Evolutionary conservation across 2,329 filamentous ascomycete genomes (phyloP).

Genomic region (Aspergillus sp.): DNA sequence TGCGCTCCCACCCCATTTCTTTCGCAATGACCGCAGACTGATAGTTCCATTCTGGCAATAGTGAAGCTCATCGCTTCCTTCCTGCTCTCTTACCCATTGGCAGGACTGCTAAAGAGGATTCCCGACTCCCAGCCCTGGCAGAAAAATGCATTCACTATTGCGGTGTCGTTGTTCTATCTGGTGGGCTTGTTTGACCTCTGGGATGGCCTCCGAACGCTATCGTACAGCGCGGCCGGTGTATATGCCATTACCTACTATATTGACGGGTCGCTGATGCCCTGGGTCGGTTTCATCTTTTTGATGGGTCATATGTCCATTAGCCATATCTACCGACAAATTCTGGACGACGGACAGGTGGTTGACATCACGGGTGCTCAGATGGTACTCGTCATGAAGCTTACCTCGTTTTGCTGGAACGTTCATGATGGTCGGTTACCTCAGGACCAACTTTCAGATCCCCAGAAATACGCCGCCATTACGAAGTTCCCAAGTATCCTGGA

Average conservation of each 20-base stretch:
- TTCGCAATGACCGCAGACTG: neutral
- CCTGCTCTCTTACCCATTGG: constrained; percentile 87
- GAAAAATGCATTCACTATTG: constrained; percentile 86
- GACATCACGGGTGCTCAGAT: constrained; percentile 96
- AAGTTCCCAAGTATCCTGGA: constrained; percentile 75
- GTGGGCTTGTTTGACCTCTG: constrained; percentile 92
- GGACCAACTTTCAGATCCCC: constrained; percentile 77
- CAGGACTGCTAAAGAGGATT: constrained; percentile 82
- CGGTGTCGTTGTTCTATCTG: constrained; percentile 82
- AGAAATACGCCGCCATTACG: constrained; percentile 76
- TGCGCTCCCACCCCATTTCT: constrained; percentile 13
- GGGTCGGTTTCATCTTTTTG: constrained; percentile 88
- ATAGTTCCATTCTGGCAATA: constrained; percentile 37
- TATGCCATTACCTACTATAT: constrained; percentile 83
- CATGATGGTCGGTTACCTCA: constrained; percentile 83
- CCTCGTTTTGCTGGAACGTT: constrained; percentile 96
- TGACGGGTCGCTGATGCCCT: constrained; percentile 92
- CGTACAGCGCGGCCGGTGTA: constrained; percentile 74
- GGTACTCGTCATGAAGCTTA: constrained; percentile 97
- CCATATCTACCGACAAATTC: constrained; percentile 78
- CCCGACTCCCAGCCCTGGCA: constrained; percentile 78
- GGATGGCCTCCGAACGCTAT: constrained; percentile 74
- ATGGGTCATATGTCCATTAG: constrained; percentile 95
- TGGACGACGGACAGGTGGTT: constrained; percentile 63
- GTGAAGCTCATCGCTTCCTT: constrained; percentile 94